These are phyloP conservation scores for Decorospora gaudefroyi DNA, from an alignment of 2,329 filamentous ascomycete species.

Conservation along the genomic window DNA sequence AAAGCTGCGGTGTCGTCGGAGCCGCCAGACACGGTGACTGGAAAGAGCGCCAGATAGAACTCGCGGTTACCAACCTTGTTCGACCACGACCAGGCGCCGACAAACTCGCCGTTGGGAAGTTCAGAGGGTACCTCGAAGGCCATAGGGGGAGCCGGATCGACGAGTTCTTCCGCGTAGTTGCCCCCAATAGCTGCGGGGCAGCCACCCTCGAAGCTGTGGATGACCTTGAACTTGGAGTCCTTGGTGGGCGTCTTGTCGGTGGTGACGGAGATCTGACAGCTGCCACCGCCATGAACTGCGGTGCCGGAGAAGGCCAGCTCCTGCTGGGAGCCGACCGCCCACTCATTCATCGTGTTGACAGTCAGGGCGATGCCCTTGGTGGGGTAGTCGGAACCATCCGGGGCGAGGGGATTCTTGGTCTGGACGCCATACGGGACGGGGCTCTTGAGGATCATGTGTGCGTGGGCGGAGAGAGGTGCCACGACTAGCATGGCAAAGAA, in stretches of 20 bases:
- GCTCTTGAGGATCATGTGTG: conserved; percentile 74
- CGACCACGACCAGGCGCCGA: conserved; percentile 89
- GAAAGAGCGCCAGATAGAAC: conserved; percentile 87
- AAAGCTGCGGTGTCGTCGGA: conserved; percentile 59
- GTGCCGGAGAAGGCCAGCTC: conserved; percentile 68
- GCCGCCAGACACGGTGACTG: conserved; percentile 63
- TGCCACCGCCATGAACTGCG: conserved; percentile 85
- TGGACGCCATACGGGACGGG: conserved; percentile 66
- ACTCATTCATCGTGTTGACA: conserved; percentile 61
- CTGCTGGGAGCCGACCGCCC: conserved; percentile 64
- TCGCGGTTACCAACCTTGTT: conserved; percentile 88
- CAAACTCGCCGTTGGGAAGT: conserved; percentile 74
- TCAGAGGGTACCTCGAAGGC: conserved; percentile 71
- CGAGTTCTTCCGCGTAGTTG: conserved; percentile 45
- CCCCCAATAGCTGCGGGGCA: conserved; percentile 61
- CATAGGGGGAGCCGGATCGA: too few relatives aligned
- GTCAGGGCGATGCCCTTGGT: conserved; percentile 66
- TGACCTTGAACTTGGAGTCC: conserved; percentile 78
- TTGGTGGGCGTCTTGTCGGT: conserved; percentile 72
- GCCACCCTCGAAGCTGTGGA: conserved; percentile 83
- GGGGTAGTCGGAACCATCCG: conserved; percentile 70
- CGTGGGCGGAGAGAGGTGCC: conserved; percentile 60
- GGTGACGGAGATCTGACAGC: conserved; percentile 83
- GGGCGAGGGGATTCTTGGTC: conserved; percentile 66
- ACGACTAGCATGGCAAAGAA: conserved; percentile 47